phyloP scores from a whole-genome alignment of 2,329 filamentous ascomycete genomes.

The Beauveria caledonica region DNA sequence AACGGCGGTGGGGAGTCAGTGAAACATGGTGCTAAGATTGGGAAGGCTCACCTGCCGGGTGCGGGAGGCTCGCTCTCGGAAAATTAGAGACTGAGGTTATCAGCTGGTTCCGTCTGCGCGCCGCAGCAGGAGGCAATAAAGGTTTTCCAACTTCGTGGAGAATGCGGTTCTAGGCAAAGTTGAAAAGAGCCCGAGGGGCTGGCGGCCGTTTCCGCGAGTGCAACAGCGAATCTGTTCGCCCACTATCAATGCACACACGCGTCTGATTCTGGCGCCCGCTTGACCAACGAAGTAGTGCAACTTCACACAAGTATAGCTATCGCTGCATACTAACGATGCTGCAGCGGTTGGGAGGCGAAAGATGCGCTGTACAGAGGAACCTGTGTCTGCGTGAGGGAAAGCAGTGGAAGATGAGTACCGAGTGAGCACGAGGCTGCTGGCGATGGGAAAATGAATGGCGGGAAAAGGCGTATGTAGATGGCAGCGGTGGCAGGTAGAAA shows the following conservation, averaged over 20 bases:
- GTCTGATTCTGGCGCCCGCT: background rate
- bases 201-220: background rate
- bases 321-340: conserved; percentile 2
- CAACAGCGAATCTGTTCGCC: background rate
- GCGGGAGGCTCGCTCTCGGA: background rate
- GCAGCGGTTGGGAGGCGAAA: background rate
- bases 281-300: background rate
- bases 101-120: background rate
- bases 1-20: background rate
- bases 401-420: background rate
- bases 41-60: background rate
- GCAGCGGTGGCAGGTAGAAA: background rate
- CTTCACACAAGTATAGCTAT: background rate
- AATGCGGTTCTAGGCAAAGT: background rate
- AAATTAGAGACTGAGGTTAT: background rate
- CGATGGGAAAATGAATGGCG: background rate
- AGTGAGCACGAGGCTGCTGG: background rate
- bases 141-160: background rate
- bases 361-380: background rate
- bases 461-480: background rate
- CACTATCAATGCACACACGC: background rate
- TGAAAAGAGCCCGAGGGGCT: background rate
- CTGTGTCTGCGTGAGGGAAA: background rate
- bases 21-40: conserved; percentile 1
- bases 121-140: background rate